These are phyloP conservation scores for Inonotus obliquus DNA, from an alignment of 1,284 basidiomycete species.

Conservation along the genomic window DNA sequence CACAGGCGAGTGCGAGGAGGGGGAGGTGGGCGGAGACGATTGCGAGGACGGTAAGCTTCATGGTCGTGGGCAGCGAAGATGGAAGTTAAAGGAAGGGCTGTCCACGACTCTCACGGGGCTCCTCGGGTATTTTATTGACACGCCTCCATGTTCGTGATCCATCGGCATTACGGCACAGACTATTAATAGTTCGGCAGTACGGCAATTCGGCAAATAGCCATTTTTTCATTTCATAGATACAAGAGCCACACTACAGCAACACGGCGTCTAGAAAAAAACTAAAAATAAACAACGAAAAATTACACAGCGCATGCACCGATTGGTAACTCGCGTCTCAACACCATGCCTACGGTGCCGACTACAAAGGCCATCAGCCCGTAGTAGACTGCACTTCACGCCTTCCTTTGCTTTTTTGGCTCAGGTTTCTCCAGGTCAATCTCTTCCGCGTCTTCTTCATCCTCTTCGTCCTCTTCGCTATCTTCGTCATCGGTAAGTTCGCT, in stretches of 20 bases:
- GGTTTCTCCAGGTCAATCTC: slow-evolving; percentile 84
- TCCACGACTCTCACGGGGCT: not conserved
- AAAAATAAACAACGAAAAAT: not conserved
- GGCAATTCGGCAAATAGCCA: not conserved
- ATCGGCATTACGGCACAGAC: not conserved
- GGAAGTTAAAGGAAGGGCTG: not conserved
- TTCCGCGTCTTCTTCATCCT: slow-evolving; percentile 65
- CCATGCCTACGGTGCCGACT: not conserved
- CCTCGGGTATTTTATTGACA: not conserved
- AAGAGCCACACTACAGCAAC: too few relatives aligned
- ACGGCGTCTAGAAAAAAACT: not conserved
- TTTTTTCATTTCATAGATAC: not conserved
- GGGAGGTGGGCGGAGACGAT: slow-evolving; percentile 30
- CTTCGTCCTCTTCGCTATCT: slow-evolving; percentile 60
- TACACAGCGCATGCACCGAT: not conserved
- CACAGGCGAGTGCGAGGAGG: slow-evolving; percentile 28
- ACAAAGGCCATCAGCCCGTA: too few relatives aligned
- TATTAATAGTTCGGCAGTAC: not conserved
- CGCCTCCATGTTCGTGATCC: not conserved
- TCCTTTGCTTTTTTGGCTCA: slow-evolving; percentile 61
- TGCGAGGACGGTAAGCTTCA: slow-evolving; percentile 17
- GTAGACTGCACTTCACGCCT: slow-evolving; percentile 45
- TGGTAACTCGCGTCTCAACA: not conserved
- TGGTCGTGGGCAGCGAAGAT: slow-evolving; percentile 21
- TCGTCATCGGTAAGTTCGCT: slow-evolving; percentile 53